Base-by-base conservation (phyloP, 345 rosid genomes). In the Erysimum cheiranthoides region DNA sequence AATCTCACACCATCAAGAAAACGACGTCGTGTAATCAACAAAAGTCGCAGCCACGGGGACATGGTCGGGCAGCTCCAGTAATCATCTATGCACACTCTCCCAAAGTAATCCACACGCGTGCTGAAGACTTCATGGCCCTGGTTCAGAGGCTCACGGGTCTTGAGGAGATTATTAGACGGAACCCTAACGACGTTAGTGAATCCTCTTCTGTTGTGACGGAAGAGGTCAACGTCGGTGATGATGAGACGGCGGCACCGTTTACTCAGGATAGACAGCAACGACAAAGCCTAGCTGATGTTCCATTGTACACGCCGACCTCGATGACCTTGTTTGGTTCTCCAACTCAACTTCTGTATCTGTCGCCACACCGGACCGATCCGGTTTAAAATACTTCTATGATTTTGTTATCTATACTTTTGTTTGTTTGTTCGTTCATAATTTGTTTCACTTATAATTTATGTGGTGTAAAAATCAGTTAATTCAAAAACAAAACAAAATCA, bases 81-180 rank as follows among this genome's bases (percentile, higher is more conserved):
- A 86, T 92, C 66, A 92, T 88, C 42, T 88, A 92, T 53, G 78
- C 87, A 1, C 82, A 80, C 50, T 87, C 97, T 5, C 93, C 97
- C 1, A 88, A 84, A 71, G 73, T 92, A 67, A 92, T 92, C 74
- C 93, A 92, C 81, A 88, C 96, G 5, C 85, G 86, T 5, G 88
- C 97, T 1, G 79, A 79, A 16, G 93, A 92, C 73, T 92, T 92
- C 74, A 92, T 88, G 97, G 85, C 88, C 27, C 63, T 92, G 81
- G 96, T 92, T 78, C 97, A 90, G 31, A 83, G 81, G 70, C 91
- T 92, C 4, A 92, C 97, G 0, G 96, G 97, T 78, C 82, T 4
- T 66, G 80, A 31, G 5, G 34, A 39, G 35, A 43, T 60, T 66
- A 67, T 62, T 10, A 73, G 46, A 53, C 68, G 50, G 52, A 66